Evolutionary conservation across 2,329 filamentous ascomycete species (phyloP).

Genomic region (Botrytis squamosa): DNA sequence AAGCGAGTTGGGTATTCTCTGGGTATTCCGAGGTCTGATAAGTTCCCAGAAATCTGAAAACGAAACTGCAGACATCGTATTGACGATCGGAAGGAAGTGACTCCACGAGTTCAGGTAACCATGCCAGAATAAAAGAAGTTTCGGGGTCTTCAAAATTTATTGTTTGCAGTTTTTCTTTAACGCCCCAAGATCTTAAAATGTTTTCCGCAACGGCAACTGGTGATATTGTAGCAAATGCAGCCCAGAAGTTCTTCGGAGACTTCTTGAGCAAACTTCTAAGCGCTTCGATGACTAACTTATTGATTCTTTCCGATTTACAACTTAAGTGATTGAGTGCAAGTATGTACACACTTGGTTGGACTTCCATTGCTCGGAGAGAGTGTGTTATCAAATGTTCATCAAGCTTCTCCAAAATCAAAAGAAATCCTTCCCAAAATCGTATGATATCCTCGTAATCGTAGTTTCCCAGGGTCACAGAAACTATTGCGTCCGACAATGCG

Average conservation of each 20-base stretch:
- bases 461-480: constrained; percentile 56
- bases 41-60: constrained; percentile 69
- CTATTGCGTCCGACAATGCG: constrained; percentile 66
- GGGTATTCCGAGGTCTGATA: constrained; percentile 57
- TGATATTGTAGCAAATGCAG: constrained; percentile 77
- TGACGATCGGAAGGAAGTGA: constrained; percentile 76
- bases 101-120: constrained; percentile 74
- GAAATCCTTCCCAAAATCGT: constrained; percentile 76
- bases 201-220: constrained; percentile 80
- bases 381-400: constrained; percentile 73
- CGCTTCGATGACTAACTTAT: constrained; percentile 68
- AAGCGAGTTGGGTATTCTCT: constrained; percentile 56
- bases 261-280: constrained; percentile 71
- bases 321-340: constrained; percentile 57
- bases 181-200: constrained; percentile 70
- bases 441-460: constrained; percentile 54
- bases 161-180: constrained; percentile 60
- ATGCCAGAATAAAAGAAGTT: constrained; percentile 65
- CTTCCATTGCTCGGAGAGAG: constrained; percentile 74
- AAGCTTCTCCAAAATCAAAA: constrained; percentile 70
- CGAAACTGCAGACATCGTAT: constrained; percentile 75
- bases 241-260: constrained; percentile 81
- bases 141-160: constrained; percentile 55
- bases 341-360: constrained; percentile 69
- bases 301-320: constrained; percentile 52